Base-by-base conservation (phyloP, 768 basidiomycete genomes). In the Pulveroboletus sp. region DNA sequence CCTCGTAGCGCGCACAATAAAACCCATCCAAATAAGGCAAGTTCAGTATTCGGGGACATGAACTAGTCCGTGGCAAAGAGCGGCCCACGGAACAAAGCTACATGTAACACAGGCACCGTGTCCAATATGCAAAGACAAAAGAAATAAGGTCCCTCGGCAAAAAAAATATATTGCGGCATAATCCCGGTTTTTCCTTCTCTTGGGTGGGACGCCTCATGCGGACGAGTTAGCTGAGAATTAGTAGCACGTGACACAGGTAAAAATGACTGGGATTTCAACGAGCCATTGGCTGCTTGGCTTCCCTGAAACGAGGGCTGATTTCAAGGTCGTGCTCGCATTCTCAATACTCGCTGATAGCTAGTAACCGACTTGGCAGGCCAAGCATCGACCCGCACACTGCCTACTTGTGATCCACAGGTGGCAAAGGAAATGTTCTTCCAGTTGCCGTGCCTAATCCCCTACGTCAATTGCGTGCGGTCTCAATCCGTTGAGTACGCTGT, bases 1-100 rank as follows among this genome's bases (percentile, higher is more conserved):
- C 24, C 43, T 50, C 49, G 21, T 15, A 17, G 24, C 37, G 3
- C 30, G 40, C 8, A 60, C 63, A 64, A 64, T 64, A 53, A 54
- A 31, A 21, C 15, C 4, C 30, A 6, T 38, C 63, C 56, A 50
- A 54, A 64, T 58, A 3, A 1, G 44, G 35, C 35, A 35, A 35
- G 35, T 35, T 15, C 8, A 35, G 56, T 60, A 24, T 54, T 59
- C 30, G 6, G n/a, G 6, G n/a, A 35, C 15, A n/a, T 26, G 39
- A 28, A 38, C 43, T 18, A 33, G 41, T 5, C 10, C 26, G 21
- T 21, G 21, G 21, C 13, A 31, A n/a, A 35, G 1, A 8, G 15
- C 35, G 15, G 35, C 35, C 35, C 35, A 35, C 35, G 35, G 35
- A 35, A n/a, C 35, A 8, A 7, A 13, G 35, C 8, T 35, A 35